phyloP scores from a whole-genome alignment of 805 yeast genomes.

The Cyberlindnera misumaiensis region DNA sequence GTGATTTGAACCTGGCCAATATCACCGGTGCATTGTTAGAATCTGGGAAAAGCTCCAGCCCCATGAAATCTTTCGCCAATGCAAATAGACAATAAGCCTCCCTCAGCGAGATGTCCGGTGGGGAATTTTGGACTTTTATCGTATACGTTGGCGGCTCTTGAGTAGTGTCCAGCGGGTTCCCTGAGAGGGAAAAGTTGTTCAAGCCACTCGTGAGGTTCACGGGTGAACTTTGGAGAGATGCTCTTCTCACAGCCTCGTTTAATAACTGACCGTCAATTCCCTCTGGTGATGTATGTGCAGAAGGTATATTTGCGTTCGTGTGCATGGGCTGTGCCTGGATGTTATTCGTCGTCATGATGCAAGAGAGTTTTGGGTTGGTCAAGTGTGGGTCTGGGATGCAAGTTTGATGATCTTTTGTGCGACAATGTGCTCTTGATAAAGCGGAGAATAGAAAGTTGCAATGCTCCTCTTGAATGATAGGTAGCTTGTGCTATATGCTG shows the following conservation, averaged over 20 bases:
- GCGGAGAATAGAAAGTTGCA: no score
- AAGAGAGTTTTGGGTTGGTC: background rate
- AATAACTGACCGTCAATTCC: slow-evolving; percentile 9
- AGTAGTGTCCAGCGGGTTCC: background rate
- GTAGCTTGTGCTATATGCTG: no score
- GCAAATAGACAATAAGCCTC: slow-evolving; percentile 66
- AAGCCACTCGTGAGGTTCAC: slow-evolving; percentile 15
- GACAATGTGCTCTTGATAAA: no score
- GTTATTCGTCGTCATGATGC: slow-evolving; percentile 7
- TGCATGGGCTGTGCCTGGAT: slow-evolving; percentile 8
- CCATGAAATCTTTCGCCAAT: slow-evolving; percentile 55
- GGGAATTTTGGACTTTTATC: slow-evolving; percentile 48
- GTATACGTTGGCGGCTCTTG: slow-evolving; percentile 13
- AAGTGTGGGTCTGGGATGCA: slow-evolving; percentile 2
- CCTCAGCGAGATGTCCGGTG: slow-evolving; percentile 55
- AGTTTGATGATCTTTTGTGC: background rate
- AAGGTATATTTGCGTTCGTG: slow-evolving; percentile 13
- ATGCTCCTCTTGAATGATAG: no score
- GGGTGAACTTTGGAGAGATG: slow-evolving; percentile 21
- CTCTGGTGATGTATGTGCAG: slow-evolving; percentile 19
- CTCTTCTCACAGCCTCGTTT: slow-evolving; percentile 12
- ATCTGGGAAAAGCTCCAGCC: slow-evolving; percentile 39
- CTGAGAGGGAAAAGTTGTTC: slow-evolving; percentile 10
- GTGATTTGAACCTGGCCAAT: slow-evolving; percentile 38
- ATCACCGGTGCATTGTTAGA: slow-evolving; percentile 29